A percentile compares a stretch with the other conserved stretches of the same genome.
Conservation (phyloP, 768 basidiomycete genomes). For the Russula lepida region DNA sequence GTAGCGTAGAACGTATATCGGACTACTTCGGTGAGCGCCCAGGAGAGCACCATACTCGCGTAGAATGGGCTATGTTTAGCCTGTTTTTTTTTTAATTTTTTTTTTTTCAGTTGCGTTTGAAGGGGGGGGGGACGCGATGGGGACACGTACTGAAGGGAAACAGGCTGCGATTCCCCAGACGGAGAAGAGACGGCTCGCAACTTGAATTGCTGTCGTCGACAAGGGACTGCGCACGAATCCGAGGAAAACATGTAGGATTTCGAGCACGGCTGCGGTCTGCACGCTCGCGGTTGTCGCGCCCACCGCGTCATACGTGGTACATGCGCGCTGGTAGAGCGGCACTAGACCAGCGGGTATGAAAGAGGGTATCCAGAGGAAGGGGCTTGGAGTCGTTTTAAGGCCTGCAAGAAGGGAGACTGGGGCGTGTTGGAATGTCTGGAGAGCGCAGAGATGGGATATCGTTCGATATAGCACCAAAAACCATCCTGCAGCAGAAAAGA, state of each 20-base stretch:
- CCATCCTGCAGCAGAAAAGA: slow-evolving; percentile 17
- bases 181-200: slow-evolving; percentile 69
- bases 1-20: slow-evolving; percentile 85
- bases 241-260: slow-evolving; percentile 71
- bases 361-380: slow-evolving; percentile 27
- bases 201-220: slow-evolving; percentile 69
- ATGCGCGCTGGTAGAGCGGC: slow-evolving; percentile 42
- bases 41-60: slow-evolving; percentile 86
- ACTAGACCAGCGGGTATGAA: slow-evolving; percentile 34
- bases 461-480: slow-evolving; percentile 16
- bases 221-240: slow-evolving; percentile 76
- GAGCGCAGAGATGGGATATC: slow-evolving; percentile 6
- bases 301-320: slow-evolving; percentile 52
- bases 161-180: slow-evolving; percentile 77
- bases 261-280: slow-evolving; percentile 77
- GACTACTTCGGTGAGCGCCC: slow-evolving; percentile 86
- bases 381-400: slow-evolving; percentile 1
- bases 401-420: background rate
- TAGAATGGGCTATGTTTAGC: slow-evolving; percentile 71
- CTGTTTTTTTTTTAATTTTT: slow-evolving; percentile 27
- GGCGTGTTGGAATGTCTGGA: background rate
- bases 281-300: slow-evolving; percentile 59
- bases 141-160: slow-evolving; percentile 47
- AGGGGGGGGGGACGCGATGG: background rate
- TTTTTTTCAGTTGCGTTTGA: background rate